Evolutionary conservation across 805 yeast species (phyloP).

Genomic region (Lachancea dasiensis): DNA sequence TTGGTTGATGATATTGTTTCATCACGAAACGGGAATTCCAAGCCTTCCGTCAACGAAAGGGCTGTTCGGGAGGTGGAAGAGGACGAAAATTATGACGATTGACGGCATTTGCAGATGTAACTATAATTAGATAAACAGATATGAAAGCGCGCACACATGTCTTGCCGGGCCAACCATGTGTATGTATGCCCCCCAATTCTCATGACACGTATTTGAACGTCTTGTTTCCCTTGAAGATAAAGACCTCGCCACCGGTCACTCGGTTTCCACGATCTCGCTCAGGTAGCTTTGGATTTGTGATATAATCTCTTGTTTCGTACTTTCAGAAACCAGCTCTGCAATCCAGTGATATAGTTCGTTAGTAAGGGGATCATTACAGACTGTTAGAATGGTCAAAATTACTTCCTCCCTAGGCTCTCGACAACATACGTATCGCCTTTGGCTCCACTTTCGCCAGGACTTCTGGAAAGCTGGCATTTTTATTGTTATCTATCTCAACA

Average conservation of each 20-base stretch:
- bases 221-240: too few species aligned
- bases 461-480: conserved; percentile 45
- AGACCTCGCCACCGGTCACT: conserved; percentile 20
- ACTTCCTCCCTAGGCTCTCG: too few species aligned
- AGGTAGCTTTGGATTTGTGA: conserved; percentile 53
- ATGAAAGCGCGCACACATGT: too few species aligned
- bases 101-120: conserved; percentile 14
- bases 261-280: conserved; percentile 41
- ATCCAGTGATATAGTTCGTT: conserved; percentile 7
- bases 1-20: conserved; percentile 13
- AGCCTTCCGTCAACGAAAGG: conserved; percentile 17
- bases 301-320: conserved; percentile 54
- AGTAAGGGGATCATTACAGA: too few species aligned
- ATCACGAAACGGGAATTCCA: conserved; percentile 9
- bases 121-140: conserved; percentile 3
- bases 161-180: neutral
- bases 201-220: neutral
- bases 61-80: conserved; percentile 38
- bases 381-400: too few species aligned
- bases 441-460: conserved; percentile 52
- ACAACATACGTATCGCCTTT: conserved; percentile 50
- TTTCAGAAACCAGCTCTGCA: conserved; percentile 54
- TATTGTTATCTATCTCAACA: conserved; percentile 36
- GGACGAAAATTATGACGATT: conserved; percentile 43
- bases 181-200: neutral